phyloP scores from a whole-genome alignment of 2,329 filamentous ascomycete genomes.

The Drechslerella coelobrocha region DNA sequence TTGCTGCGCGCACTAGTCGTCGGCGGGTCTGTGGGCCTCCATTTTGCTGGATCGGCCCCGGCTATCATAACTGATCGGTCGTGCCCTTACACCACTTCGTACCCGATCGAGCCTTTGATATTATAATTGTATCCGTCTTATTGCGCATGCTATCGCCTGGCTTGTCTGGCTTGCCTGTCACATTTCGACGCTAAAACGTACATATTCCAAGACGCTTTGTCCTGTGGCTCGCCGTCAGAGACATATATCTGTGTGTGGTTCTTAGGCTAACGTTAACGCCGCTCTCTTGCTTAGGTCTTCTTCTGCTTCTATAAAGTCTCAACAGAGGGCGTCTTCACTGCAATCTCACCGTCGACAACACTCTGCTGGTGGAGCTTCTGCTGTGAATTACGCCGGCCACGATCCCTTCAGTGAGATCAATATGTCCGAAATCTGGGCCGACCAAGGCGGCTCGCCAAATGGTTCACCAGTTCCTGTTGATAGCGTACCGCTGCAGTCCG shows the following conservation, averaged over 20 bases:
- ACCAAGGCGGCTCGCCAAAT: conserved; percentile 41
- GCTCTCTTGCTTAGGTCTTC: conserved; percentile 11
- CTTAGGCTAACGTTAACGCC: not conserved
- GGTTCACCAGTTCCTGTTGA: conserved; percentile 37
- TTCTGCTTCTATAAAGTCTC: conserved; percentile 32
- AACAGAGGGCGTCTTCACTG: conserved; percentile 29
- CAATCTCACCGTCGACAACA: conserved; percentile 44
- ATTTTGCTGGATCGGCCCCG: conserved; percentile 4
- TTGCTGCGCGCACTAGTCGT: not conserved
- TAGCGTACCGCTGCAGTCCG: conserved; percentile 30
- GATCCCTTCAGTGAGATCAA: conserved; percentile 46
- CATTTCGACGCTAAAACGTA: conserved; percentile 9
- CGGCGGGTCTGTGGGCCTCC: not conserved
- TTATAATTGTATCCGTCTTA: conserved; percentile 9
- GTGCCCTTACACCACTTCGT: conserved; percentile 2
- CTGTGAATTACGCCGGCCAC: conserved; percentile 27
- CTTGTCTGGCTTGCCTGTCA: conserved; percentile 9
- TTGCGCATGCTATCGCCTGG: not conserved
- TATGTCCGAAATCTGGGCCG: conserved; percentile 37
- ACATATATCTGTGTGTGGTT: not conserved
- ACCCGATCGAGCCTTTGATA: not conserved
- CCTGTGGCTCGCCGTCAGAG: conserved; percentile 5
- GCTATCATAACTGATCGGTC: not conserved
- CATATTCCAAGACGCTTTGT: not conserved
- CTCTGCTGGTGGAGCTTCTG: conserved; percentile 37